These are phyloP conservation scores for Alternaria incomplexa DNA, from an alignment of 2,329 filamentous ascomycete species.

Conservation along the genomic window DNA sequence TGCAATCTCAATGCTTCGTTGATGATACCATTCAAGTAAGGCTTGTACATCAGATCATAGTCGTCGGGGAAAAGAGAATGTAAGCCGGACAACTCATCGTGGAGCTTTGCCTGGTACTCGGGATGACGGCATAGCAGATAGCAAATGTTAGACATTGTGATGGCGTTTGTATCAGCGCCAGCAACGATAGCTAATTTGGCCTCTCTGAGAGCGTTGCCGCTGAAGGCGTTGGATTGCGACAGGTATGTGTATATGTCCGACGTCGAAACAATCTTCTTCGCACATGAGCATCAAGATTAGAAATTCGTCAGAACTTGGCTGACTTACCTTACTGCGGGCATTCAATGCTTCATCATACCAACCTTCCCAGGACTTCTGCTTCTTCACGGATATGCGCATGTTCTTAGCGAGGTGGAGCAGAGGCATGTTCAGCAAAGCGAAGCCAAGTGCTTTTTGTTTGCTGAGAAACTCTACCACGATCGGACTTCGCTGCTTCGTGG, in stretches of 20 bases:
- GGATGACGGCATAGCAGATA: conserved; percentile 56
- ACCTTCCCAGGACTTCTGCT: conserved; percentile 4
- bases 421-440: neutral
- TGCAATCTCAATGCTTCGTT: conserved; percentile 25
- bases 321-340: conserved; percentile 9
- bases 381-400: neutral
- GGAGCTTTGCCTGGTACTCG: conserved; percentile 22
- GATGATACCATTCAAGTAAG: conserved; percentile 20
- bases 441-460: neutral
- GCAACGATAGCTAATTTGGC: conserved; percentile 40
- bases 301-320: neutral
- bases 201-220: conserved; percentile 10
- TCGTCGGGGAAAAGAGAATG: conserved; percentile 8
- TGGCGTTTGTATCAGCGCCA: conserved; percentile 57
- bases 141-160: conserved; percentile 59
- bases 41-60: neutral
- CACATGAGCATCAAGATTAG: neutral
- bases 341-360: conserved; percentile 17
- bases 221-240: conserved; percentile 10
- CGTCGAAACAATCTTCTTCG: conserved; percentile 2
- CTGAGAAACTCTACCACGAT: neutral
- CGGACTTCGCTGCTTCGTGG: neutral
- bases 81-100: conserved; percentile 13
- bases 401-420: neutral
- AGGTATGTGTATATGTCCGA: conserved; percentile 23